These are phyloP conservation scores for Penicillium herquei DNA, from an alignment of 495 filamentous ascomycete species.

Conservation along the genomic window DNA sequence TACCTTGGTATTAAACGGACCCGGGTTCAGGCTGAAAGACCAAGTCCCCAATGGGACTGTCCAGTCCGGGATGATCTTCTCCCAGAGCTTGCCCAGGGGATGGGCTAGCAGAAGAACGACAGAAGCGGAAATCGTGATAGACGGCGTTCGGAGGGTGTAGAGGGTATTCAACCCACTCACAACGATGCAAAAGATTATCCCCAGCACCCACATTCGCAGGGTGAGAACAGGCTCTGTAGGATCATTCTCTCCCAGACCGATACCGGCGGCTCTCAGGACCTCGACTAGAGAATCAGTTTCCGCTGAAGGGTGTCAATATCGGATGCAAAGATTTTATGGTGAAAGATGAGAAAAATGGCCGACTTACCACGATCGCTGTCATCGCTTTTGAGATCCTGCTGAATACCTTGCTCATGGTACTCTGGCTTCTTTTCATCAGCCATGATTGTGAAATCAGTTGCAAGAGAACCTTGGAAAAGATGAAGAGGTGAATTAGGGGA, in stretches of 20 bases:
- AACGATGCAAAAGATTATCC: slow-evolving; percentile 56
- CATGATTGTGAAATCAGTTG: background rate
- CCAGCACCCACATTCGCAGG: slow-evolving; percentile 64
- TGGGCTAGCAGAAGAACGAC: slow-evolving; percentile 65
- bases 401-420: slow-evolving; percentile 1
- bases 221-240: slow-evolving; percentile 50
- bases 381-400: background rate
- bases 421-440: slow-evolving; percentile 1
- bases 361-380: background rate
- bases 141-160: slow-evolving; percentile 54
- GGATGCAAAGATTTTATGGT: background rate
- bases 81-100: slow-evolving; percentile 57
- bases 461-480: background rate
- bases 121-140: slow-evolving; percentile 56
- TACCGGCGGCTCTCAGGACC: slow-evolving; percentile 27
- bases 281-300: slow-evolving; percentile 21
- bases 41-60: slow-evolving; percentile 47
- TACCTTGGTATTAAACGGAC: slow-evolving; percentile 60
- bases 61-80: slow-evolving; percentile 46
- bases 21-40: slow-evolving; percentile 58
- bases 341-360: background rate
- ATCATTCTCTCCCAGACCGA: slow-evolving; percentile 22
- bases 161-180: slow-evolving; percentile 63
- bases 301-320: slow-evolving; percentile 6
- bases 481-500: background rate